Conservation (phyloP, 352 stramenopile genomes). For the Phytopythium helicoides region DNA sequence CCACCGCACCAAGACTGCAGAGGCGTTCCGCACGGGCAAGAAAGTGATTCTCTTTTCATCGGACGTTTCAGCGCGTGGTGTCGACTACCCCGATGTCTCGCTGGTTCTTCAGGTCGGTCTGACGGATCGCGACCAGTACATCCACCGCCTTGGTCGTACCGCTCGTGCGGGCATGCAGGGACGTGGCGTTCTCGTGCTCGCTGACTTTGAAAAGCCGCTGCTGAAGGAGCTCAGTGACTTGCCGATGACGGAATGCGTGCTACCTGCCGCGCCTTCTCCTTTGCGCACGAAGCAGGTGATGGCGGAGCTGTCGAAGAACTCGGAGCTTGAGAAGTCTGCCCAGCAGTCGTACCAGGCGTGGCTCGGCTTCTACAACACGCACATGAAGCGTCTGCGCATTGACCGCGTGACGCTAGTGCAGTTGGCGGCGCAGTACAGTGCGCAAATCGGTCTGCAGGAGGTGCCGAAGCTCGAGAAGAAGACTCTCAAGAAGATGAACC, state of each 20-base stretch:
- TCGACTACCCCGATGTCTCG: constrained; percentile 95
- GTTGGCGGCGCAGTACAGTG: constrained; percentile 63
- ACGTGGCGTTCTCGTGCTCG: constrained; percentile 78
- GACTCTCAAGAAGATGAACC: constrained; percentile 81
- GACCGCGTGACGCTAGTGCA: constrained; percentile 58
- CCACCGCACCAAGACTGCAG: constrained; percentile 80
- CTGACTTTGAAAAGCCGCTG: constrained; percentile 79
- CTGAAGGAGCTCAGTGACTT: constrained; percentile 71
- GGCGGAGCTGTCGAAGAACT: constrained; percentile 34
- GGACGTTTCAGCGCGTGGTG: constrained; percentile 92
- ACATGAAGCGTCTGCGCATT: constrained; percentile 54
- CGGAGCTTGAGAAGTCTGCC: constrained; percentile 71
- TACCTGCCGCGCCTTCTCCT: constrained; percentile 15
- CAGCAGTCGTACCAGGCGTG: constrained; percentile 93
- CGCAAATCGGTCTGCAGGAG: constrained; percentile 55
- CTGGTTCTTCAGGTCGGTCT: constrained; percentile 83
- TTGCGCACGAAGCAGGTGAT: constrained; percentile 30
- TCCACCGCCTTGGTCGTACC: constrained; percentile 94
- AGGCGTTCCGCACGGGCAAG: constrained; percentile 87
- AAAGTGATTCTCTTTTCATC: constrained; percentile 93
- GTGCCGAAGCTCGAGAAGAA: constrained; percentile 85
- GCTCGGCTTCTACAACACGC: constrained; percentile 94
- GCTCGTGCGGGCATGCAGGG: constrained; percentile 87
- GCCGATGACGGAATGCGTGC: constrained; percentile 34
- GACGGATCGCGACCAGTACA: constrained; percentile 92